phyloP scores from a whole-genome alignment of 2,329 filamentous ascomycete species.

The Lithohypha guttulata region DNA sequence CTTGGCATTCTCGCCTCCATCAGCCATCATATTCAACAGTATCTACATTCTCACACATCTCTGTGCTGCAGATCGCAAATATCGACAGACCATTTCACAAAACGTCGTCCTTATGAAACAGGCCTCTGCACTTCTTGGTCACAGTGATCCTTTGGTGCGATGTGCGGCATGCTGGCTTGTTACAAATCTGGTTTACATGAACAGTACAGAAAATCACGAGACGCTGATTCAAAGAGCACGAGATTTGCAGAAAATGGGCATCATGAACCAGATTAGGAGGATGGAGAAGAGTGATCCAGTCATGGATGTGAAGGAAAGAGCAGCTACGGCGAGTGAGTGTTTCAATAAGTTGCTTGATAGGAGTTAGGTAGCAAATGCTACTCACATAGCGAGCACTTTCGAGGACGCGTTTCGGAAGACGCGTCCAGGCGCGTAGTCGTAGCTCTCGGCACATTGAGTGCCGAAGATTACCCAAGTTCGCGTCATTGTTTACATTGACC shows the following conservation, averaged over 20 bases:
- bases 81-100: slow-evolving; percentile 65
- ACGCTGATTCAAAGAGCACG: slow-evolving; percentile 53
- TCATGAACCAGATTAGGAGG: slow-evolving; percentile 53
- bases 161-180: slow-evolving; percentile 72
- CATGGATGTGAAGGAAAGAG: slow-evolving; percentile 71
- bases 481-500: slow-evolving; percentile 5
- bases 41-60: slow-evolving; percentile 80
- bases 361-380: neutral
- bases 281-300: slow-evolving; percentile 57
- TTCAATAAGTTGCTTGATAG: slow-evolving; percentile 13
- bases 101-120: slow-evolving; percentile 67
- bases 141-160: slow-evolving; percentile 63
- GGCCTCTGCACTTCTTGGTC: slow-evolving; percentile 61
- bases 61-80: slow-evolving; percentile 66
- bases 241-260: slow-evolving; percentile 61
- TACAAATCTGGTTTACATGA: slow-evolving; percentile 69
- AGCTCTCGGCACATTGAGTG: too few species aligned
- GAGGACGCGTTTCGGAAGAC: neutral
- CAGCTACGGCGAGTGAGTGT: slow-evolving; percentile 66
- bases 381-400: neutral
- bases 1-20: slow-evolving; percentile 25
- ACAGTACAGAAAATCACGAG: slow-evolving; percentile 43
- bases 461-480: neutral
- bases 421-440: neutral
- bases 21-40: slow-evolving; percentile 64